phyloP scores from a whole-genome alignment of 352 stramenopile genomes.

The Phytopythium sindhum region DNA sequence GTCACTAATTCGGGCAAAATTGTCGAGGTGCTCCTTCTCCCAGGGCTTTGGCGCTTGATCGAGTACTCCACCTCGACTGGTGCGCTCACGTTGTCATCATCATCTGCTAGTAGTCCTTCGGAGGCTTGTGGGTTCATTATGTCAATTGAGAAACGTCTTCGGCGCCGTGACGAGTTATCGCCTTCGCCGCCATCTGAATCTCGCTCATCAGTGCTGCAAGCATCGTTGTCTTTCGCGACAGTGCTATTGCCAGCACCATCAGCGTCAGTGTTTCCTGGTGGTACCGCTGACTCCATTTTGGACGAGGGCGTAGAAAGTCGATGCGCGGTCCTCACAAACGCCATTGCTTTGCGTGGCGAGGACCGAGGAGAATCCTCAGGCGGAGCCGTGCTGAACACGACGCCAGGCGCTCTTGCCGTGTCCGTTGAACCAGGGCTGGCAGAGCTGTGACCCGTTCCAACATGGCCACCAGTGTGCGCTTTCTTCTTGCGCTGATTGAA shows the following conservation, averaged over 20 bases:
- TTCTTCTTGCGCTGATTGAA: conserved; percentile 9
- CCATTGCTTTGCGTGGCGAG: conserved; percentile 40
- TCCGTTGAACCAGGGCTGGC: too few relatives aligned
- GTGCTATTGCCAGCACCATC: neutral
- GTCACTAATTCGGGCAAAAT: neutral
- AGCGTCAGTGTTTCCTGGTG: neutral
- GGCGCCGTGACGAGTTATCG: neutral
- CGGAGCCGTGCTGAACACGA: conserved; percentile 33
- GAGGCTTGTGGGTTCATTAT: neutral
- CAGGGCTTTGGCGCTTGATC: neutral
- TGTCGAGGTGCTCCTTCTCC: neutral
- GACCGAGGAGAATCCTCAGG: conserved; percentile 16
- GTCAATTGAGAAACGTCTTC: neutral
- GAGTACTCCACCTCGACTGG: conserved; percentile 5
- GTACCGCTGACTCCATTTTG: neutral
- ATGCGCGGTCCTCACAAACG: conserved; percentile 22
- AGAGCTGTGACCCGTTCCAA: neutral
- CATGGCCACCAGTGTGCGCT: neutral
- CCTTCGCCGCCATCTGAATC: neutral
- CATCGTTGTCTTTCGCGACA: neutral
- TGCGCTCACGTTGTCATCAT: neutral
- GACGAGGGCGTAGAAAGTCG: conserved; percentile 7
- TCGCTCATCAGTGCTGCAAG: neutral
- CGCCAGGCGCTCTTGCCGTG: conserved; percentile 17
- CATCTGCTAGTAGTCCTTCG: neutral